These are phyloP conservation scores for Phlebopus sp. DNA, from an alignment of 1,284 basidiomycete genomes.

Conservation along the genomic window DNA sequence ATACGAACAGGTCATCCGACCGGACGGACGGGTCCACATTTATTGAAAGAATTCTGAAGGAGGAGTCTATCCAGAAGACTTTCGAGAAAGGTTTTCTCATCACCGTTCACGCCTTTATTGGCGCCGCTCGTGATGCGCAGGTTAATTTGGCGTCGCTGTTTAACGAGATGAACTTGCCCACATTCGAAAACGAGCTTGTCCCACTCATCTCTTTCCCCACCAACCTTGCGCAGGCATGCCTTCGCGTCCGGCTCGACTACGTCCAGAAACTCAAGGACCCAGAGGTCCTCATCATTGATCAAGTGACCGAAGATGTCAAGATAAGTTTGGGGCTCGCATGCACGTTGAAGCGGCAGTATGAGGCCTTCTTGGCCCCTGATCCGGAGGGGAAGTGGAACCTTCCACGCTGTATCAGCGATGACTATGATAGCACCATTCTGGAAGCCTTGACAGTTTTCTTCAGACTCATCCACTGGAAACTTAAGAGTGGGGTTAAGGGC, in stretches of 20 bases:
- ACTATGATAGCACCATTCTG: conserved; percentile 88
- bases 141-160: conserved; percentile 76
- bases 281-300: conserved; percentile 89
- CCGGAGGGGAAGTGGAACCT: conserved; percentile 86
- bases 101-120: conserved; percentile 84
- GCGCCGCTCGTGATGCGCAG: conserved; percentile 85
- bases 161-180: conserved; percentile 84
- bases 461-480: conserved; percentile 91
- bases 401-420: conserved; percentile 82
- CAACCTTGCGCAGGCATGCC: conserved; percentile 87
- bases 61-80: conserved; percentile 90
- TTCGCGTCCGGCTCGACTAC: conserved; percentile 89
- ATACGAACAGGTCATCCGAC: conserved; percentile 36
- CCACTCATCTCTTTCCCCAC: conserved; percentile 95
- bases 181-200: conserved; percentile 90
- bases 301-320: conserved; percentile 93
- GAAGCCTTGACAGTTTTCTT: conserved; percentile 92
- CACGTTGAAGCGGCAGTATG: conserved; percentile 92
- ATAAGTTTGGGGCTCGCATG: conserved; percentile 92
- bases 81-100: conserved; percentile 93
- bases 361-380: conserved; percentile 84
- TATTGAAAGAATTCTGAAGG: conserved; percentile 93
- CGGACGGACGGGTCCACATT: conserved; percentile 69
- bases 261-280: conserved; percentile 89
- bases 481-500: conserved; percentile 89